A percentile compares a stretch with the other conserved stretches of the same genome.
These are phyloP conservation scores for Pestalotiopsis sp. DNA, from an alignment of 2,329 filamentous ascomycete genomes.

Conservation along the genomic window DNA sequence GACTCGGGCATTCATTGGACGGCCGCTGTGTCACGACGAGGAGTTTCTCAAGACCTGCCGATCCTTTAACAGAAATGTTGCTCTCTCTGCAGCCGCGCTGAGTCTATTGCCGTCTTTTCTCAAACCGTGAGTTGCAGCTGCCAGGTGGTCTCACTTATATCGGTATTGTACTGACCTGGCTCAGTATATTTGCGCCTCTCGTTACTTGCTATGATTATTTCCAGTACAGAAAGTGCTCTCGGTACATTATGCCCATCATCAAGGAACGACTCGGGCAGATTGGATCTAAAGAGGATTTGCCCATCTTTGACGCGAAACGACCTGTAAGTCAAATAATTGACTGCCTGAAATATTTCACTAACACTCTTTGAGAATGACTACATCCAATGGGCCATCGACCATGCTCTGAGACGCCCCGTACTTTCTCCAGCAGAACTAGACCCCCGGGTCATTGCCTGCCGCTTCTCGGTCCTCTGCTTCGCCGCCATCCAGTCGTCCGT, in stretches of 20 bases:
- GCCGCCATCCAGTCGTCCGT: conserved; percentile 41
- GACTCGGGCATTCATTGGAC: conserved; percentile 33
- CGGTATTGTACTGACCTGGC: conserved; percentile 3
- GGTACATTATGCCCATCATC: conserved; percentile 36
- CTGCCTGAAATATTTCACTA: not conserved
- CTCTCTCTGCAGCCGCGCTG: conserved; percentile 29
- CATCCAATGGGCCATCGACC: conserved; percentile 41
- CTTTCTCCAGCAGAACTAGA: conserved; percentile 27
- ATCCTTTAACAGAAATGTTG: conserved; percentile 33
- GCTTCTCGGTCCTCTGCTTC: conserved; percentile 36
- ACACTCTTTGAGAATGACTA: conserved; percentile 35
- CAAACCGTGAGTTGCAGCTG: conserved; percentile 28
- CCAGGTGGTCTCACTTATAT: not conserved
- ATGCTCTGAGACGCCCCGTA: conserved; percentile 31
- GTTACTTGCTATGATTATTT: conserved; percentile 33
- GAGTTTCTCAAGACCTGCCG: conserved; percentile 32
- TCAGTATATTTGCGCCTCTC: conserved; percentile 31
- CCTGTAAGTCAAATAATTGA: conserved; percentile 19
- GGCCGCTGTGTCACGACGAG: conserved; percentile 30
- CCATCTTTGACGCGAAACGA: conserved; percentile 17
- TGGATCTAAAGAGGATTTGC: conserved; percentile 24
- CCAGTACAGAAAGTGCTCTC: conserved; percentile 32
- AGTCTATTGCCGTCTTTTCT: conserved; percentile 32
- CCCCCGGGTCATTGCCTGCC: conserved; percentile 33
- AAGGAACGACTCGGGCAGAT: conserved; percentile 28